Evolutionary conservation across 208 protist genomes (phyloP).

Genomic region (Leishmania gerbilli): DNA sequence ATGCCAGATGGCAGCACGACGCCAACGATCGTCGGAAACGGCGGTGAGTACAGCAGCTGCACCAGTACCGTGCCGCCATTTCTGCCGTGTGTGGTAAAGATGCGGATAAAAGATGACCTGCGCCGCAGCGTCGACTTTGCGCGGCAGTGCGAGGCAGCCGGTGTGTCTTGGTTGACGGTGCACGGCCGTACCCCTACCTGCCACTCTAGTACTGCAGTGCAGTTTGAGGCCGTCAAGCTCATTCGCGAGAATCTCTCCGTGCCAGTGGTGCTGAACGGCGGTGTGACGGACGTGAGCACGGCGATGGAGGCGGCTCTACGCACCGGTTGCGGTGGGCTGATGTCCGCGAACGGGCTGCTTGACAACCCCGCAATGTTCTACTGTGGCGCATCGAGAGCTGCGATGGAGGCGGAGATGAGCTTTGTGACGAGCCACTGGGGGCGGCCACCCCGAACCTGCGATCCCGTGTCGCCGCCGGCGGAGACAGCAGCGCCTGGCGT

Average conservation of each 20-base stretch:
- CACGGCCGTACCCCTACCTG: conserved; percentile 80
- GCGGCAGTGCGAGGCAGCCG: conserved; percentile 76
- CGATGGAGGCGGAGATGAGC: conserved; percentile 11
- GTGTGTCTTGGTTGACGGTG: conserved; percentile 82
- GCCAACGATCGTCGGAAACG: neutral
- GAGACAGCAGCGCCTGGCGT: neutral
- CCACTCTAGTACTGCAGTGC: conserved; percentile 53
- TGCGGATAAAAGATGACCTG: conserved; percentile 75
- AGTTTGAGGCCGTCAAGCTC: conserved; percentile 58
- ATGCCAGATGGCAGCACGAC: conserved; percentile 22
- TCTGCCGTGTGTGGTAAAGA: conserved; percentile 82
- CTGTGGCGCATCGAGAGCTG: neutral
- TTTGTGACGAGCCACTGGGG: neutral
- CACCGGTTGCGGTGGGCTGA: conserved; percentile 71
- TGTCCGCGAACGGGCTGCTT: conserved; percentile 83
- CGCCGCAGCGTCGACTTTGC: conserved; percentile 83
- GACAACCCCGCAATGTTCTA: conserved; percentile 86
- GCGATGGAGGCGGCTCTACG: conserved; percentile 51
- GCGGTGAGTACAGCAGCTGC: neutral
- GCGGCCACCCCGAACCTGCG: neutral
- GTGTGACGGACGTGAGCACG: conserved; percentile 52
- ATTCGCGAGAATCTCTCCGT: conserved; percentile 67
- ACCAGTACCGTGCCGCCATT: conserved; percentile 5
- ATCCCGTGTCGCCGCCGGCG: neutral
- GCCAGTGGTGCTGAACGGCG: conserved; percentile 88